Evolutionary conservation across 768 basidiomycete genomes (phyloP).

Genomic region (Cubamyces sp.): DNA sequence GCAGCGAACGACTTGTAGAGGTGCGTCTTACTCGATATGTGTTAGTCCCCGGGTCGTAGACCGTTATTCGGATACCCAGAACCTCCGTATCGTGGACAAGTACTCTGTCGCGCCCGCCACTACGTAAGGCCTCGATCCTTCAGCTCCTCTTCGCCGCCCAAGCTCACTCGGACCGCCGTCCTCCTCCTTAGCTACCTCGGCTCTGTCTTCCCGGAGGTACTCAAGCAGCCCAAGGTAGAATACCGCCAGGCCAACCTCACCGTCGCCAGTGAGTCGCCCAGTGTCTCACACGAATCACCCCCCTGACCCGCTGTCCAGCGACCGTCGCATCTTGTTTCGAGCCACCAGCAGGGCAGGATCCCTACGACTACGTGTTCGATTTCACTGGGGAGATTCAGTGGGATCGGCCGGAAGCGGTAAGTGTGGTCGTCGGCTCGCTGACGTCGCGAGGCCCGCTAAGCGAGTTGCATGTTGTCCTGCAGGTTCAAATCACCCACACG

Average conservation of each 20-base stretch:
- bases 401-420: slow-evolving; percentile 76
- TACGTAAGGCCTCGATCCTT: slow-evolving; percentile 51
- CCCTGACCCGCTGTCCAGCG: slow-evolving; percentile 45
- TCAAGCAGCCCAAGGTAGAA: slow-evolving; percentile 72
- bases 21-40: slow-evolving; percentile 44
- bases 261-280: slow-evolving; percentile 55
- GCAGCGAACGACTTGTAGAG: slow-evolving; percentile 65
- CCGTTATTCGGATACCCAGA: slow-evolving; percentile 42
- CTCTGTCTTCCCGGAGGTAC: slow-evolving; percentile 67
- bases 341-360: slow-evolving; percentile 66
- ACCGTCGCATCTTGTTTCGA: slow-evolving; percentile 72
- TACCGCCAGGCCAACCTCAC: slow-evolving; percentile 85
- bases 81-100: slow-evolving; percentile 74
- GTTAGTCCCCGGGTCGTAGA: slow-evolving; percentile 16
- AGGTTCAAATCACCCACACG: slow-evolving; percentile 83
- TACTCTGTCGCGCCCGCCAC: slow-evolving; percentile 75
- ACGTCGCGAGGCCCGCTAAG: neutral
- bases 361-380: slow-evolving; percentile 85
- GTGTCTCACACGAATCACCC: neutral
- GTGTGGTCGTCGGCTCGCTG: slow-evolving; percentile 27
- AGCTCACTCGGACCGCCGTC: slow-evolving; percentile 9
- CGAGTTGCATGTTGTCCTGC: slow-evolving; percentile 1
- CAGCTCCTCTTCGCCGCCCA: slow-evolving; percentile 28
- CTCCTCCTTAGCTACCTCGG: slow-evolving; percentile 67
- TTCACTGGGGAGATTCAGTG: slow-evolving; percentile 78